Evolutionary conservation across 345 rosid species (phyloP), one percentile per base, ranked within the genome.

Genomic region (Xanthoceras sorbifolium): DNA sequence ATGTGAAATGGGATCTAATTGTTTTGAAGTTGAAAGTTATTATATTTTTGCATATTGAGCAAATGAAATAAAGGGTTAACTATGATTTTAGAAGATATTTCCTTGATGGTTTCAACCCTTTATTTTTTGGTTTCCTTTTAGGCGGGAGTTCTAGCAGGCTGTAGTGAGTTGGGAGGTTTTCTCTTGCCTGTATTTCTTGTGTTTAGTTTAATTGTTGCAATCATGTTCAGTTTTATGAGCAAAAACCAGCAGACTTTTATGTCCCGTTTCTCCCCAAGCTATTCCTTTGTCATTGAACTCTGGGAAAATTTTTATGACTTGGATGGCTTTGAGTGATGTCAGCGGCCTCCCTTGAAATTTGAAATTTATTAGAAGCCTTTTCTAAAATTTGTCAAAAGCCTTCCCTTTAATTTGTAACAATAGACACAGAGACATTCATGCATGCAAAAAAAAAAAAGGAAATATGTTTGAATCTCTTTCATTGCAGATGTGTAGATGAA

Each of bases 401-500:
- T 22, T 23, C 62, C 28, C 62, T 57, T 57, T 22, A 57, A 22
- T 57, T 57, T 57, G 28, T 57, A 9, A 57, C 28, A 5, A 9
- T 23, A 22, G 23, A 62, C 59, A 65, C 0, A 54, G 32, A 75
- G 17, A 50, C 18, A 9, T 59, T 28, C 18, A n/a, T 26, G 9
- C 12, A 40, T 29, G 50, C 7, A 3, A 29, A 54, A 9, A 26
- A n/a, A 40, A 74, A 63, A 9, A 23, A 29, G 34, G 46, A 46
- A 34, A 28, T 5, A 38, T 62, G 34, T 64, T 9, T 69, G 69
- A 18, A 42, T 82, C 10, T 73, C 32, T 73, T 74, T 78, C 28
- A 59, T 77, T 89, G 84, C 87, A 96, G 99, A 85, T 94, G 98
- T 73, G 91, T 96, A 59, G 98, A 96, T 91, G 97, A 94, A 82